These are phyloP conservation scores for Plantago elongata DNA, from an alignment of 257 asterid species.

Conservation along the genomic window DNA sequence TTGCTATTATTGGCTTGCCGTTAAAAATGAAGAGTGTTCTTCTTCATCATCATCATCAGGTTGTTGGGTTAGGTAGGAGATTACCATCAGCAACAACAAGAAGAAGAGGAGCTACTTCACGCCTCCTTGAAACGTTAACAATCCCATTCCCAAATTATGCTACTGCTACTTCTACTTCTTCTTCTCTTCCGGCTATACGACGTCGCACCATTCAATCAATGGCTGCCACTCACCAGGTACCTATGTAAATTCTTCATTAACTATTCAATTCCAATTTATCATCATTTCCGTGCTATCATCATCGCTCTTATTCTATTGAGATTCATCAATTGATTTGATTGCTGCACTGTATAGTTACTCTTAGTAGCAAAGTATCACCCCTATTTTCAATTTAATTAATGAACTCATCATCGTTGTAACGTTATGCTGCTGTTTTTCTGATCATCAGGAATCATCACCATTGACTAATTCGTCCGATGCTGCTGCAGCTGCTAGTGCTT, in stretches of 20 bases:
- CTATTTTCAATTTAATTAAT: background rate
- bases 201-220: slow-evolving; percentile 19
- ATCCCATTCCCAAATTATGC: background rate
- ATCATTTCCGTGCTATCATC: background rate
- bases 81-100: slow-evolving; percentile 17
- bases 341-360: too few species aligned
- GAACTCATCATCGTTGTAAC: background rate
- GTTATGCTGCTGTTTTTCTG: background rate
- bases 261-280: too few species aligned
- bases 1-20: too few species aligned
- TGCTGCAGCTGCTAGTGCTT: slow-evolving; percentile 23
- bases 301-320: background rate
- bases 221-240: slow-evolving; percentile 24
- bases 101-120: slow-evolving; percentile 6
- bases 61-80: background rate
- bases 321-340: too few species aligned
- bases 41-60: background rate
- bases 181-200: background rate
- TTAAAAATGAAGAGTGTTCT: background rate
- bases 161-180: background rate
- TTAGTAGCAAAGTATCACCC: too few species aligned
- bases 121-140: background rate
- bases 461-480: background rate
- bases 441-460: background rate
- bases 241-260: too few species aligned